A percentile compares a stretch with the other conserved stretches of the same genome.
phyloP scores from a whole-genome alignment of 129 eudicot species.

The Daucus carota region DH1_v3.0 NC_030385.2:1044001-1044500 shows the following conservation, averaged over 20 bases:
- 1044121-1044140: no score
- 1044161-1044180: no score
- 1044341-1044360: neutral
- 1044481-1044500: conserved; percentile 70
- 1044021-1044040: no score
- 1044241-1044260: neutral
- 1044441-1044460: conserved; percentile 74
- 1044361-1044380: neutral
- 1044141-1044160: no score
- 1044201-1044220: neutral
- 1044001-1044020: no score
- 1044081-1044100: no score
- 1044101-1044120: no score
- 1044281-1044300: neutral
- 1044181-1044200: neutral
- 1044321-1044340: conserved; percentile 1
- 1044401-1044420: conserved; percentile 68
- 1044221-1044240: neutral
- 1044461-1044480: conserved; percentile 96
- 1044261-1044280: neutral
- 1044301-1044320: neutral
- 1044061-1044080: no score
- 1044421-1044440: conserved; percentile 59
- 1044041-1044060: no score
- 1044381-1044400: conserved; percentile 10